These are phyloP conservation scores for Penicillium sp. DNA, from an alignment of 2,329 filamentous ascomycete genomes.

Conservation along the genomic window DNA sequence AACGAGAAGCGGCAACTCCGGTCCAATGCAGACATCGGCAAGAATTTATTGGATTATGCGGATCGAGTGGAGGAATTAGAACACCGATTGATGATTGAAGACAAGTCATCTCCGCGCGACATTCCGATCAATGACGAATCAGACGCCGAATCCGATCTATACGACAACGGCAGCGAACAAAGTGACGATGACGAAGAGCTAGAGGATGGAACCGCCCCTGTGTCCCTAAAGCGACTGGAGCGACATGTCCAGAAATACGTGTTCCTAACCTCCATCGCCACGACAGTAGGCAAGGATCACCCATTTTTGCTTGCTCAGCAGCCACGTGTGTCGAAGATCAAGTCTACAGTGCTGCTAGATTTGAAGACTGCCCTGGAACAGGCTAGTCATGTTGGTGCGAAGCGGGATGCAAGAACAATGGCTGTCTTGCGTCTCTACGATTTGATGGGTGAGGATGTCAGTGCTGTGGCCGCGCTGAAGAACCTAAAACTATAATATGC, in stretches of 20 bases:
- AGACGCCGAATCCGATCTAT: constrained; percentile 37
- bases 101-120: constrained; percentile 25
- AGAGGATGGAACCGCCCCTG: constrained; percentile 37
- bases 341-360: constrained; percentile 64
- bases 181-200: constrained; percentile 42
- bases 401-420: constrained; percentile 47
- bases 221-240: constrained; percentile 50
- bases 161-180: constrained; percentile 35
- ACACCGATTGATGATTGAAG: constrained; percentile 67
- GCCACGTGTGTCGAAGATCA: constrained; percentile 56
- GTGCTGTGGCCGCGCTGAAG: constrained; percentile 60
- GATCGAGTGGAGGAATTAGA: constrained; percentile 59
- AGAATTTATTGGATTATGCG: constrained; percentile 47
- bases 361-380: constrained; percentile 63
- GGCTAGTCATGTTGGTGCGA: constrained; percentile 42
- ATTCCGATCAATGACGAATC: constrained; percentile 19
- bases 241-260: constrained; percentile 60
- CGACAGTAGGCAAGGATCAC: constrained; percentile 56
- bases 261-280: constrained; percentile 53
- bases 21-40: constrained; percentile 62
- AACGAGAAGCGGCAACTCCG: constrained; percentile 67
- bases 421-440: constrained; percentile 61
- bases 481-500: constrained; percentile 34
- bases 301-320: constrained; percentile 63
- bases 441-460: constrained; percentile 59